Conservation (phyloP, 805 yeast genomes). For the Candida awuae region DNA sequence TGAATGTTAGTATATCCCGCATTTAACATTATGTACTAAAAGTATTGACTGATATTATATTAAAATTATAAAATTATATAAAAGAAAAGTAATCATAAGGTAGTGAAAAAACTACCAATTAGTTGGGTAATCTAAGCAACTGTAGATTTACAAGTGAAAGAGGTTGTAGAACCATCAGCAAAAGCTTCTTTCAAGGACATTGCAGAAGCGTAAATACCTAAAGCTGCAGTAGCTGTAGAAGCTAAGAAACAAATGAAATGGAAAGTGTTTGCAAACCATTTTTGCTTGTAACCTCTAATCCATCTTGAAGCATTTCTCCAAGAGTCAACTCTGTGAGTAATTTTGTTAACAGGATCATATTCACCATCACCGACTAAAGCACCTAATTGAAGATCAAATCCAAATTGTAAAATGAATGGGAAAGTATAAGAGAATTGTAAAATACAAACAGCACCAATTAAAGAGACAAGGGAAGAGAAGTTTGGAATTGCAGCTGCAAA, state of each 20-base stretch:
- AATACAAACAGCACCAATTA: constrained; percentile 38
- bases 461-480: constrained; percentile 30
- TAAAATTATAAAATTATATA: too few relatives aligned
- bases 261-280: constrained; percentile 7
- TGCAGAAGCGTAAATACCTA: constrained; percentile 7
- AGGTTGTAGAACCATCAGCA: constrained; percentile 4
- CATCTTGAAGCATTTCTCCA: constrained; percentile 7
- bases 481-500: constrained; percentile 39
- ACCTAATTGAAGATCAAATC: constrained; percentile 8
- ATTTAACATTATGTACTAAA: too few relatives aligned
- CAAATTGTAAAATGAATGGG: constrained; percentile 25
- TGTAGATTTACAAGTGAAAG: constrained; percentile 9
- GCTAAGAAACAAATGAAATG: constrained; percentile 7
- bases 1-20: too few relatives aligned
- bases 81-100: too few relatives aligned
- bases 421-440: constrained; percentile 40
- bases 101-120: too few relatives aligned
- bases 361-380: constrained; percentile 7
- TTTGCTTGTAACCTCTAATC: constrained; percentile 10
- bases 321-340: constrained; percentile 6
- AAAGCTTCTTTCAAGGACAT: constrained; percentile 8
- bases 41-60: too few relatives aligned
- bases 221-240: constrained; percentile 7
- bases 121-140: too few relatives aligned
- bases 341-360: constrained; percentile 5